These are phyloP conservation scores for Alternaria sp. DNA, from an alignment of 2,329 filamentous ascomycete genomes.

Conservation along the genomic window DNA sequence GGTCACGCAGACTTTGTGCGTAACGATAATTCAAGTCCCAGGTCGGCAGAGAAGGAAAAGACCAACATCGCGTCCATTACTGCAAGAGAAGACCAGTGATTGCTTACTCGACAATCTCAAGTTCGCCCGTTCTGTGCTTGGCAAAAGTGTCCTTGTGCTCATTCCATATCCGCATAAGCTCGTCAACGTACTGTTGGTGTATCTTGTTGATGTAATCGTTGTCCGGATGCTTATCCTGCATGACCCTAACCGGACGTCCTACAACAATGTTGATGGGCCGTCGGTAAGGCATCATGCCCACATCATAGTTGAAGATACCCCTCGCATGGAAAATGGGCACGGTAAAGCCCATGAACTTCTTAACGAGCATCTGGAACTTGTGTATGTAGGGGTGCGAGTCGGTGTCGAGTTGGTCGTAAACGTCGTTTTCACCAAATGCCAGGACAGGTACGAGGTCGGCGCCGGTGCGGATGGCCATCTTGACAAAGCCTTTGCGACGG, in stretches of 20 bases:
- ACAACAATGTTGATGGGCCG: conserved; percentile 88
- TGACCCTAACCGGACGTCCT: conserved; percentile 78
- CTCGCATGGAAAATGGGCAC: conserved; percentile 88
- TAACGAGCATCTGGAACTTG: conserved; percentile 81
- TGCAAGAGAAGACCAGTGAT: neutral
- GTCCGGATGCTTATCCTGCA: conserved; percentile 69
- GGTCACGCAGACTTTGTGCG: neutral
- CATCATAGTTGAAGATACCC: conserved; percentile 97
- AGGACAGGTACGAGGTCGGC: conserved; percentile 93
- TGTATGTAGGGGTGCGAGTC: conserved; percentile 80
- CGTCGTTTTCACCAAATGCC: conserved; percentile 92
- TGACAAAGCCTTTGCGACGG: conserved; percentile 89
- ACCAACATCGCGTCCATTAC: neutral
- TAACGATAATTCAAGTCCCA: neutral
- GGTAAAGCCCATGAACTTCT: conserved; percentile 90
- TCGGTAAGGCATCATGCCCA: conserved; percentile 94
- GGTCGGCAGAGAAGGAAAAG: neutral
- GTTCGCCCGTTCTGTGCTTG: conserved; percentile 66
- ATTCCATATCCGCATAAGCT: conserved; percentile 77
- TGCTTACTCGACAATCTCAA: conserved; percentile 69
- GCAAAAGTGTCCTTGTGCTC: conserved; percentile 81
- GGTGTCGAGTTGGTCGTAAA: conserved; percentile 89
- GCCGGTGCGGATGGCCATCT: conserved; percentile 89
- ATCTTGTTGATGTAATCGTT: conserved; percentile 80
- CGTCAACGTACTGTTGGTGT: conserved; percentile 79